Evolutionary conservation across 192 early-diverging fungal genomes (phyloP).

Genomic region (Podila clonocystis): DNA sequence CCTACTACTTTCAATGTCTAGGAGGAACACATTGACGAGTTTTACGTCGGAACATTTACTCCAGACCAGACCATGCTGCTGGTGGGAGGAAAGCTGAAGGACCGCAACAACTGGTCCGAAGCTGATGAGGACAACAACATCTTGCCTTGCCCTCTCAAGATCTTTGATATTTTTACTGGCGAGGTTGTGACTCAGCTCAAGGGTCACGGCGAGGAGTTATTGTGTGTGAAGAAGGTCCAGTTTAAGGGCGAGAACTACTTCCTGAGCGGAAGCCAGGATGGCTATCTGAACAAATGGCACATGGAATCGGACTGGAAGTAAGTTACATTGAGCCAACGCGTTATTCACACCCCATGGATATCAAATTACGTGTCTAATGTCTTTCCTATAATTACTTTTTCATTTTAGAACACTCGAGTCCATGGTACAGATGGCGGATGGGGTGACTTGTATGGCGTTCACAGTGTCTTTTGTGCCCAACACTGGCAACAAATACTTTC

Average conservation of each 20-base stretch:
- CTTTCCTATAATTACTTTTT: not conserved
- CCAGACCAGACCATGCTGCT: conserved; percentile 72
- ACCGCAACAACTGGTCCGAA: conserved; percentile 86
- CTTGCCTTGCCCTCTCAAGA: conserved; percentile 90
- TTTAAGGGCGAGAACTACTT: conserved; percentile 87
- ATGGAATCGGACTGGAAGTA: conserved; percentile 85
- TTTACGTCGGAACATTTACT: conserved; percentile 85
- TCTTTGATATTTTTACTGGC: conserved; percentile 87
- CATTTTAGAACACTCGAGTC: conserved; percentile 65
- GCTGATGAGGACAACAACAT: conserved; percentile 96
- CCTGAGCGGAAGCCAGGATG: conserved; percentile 93
- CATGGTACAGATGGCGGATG: conserved; percentile 78
- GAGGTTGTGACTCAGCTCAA: conserved; percentile 81
- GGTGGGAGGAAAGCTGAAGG: conserved; percentile 92
- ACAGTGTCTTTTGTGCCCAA: conserved; percentile 93
- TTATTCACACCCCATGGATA: not conserved
- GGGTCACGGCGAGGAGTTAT: conserved; percentile 90
- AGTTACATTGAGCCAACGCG: conserved; percentile 2
- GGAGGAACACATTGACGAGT: conserved; percentile 91
- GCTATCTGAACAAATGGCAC: conserved; percentile 92
- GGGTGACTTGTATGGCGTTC: conserved; percentile 95
- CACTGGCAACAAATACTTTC: conserved; percentile 93
- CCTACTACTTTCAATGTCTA: not conserved
- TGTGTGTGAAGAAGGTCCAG: conserved; percentile 80
- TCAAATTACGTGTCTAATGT: not conserved